phyloP scores from a whole-genome alignment of 1,284 basidiomycete species.

The Cerioporus squamosus region DNA sequence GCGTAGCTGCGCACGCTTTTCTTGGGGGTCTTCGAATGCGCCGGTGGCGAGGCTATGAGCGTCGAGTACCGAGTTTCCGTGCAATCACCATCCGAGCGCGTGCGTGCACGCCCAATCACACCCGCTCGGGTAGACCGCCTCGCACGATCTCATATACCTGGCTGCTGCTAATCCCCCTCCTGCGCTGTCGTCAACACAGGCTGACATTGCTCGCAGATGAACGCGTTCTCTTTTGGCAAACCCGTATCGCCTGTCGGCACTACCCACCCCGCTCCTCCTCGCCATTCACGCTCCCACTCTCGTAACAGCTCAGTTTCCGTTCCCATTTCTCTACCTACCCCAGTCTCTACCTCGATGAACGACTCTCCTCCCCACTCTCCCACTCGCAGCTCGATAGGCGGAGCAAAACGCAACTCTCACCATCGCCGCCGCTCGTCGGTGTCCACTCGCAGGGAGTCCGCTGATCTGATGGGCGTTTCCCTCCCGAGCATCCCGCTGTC shows the following conservation, averaged over 20 bases:
- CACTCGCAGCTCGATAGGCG: slow-evolving; percentile 35
- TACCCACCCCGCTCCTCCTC: slow-evolving; percentile 40
- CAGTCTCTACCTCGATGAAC: slow-evolving; percentile 43
- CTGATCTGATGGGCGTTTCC: slow-evolving; percentile 81
- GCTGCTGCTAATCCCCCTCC: not conserved
- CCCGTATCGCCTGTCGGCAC: slow-evolving; percentile 32
- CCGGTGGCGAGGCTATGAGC: not conserved
- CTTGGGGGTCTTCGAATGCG: not conserved
- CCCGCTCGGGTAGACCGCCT: not conserved
- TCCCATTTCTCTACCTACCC: slow-evolving; percentile 31
- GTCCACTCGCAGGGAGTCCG: slow-evolving; percentile 81
- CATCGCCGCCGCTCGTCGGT: slow-evolving; percentile 83
- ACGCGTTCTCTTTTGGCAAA: slow-evolving; percentile 53
- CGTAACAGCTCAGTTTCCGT: slow-evolving; percentile 57
- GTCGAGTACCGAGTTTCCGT: not conserved
- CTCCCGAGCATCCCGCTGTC: slow-evolving; percentile 63
- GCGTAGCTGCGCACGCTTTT: slow-evolving; percentile 9
- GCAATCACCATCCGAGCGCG: not conserved
- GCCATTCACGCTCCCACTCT: slow-evolving; percentile 72
- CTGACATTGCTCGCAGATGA: slow-evolving; percentile 50
- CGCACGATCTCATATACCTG: not conserved
- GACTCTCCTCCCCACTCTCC: slow-evolving; percentile 39
- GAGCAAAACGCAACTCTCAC: slow-evolving; percentile 72
- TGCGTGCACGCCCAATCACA: slow-evolving; percentile 1
- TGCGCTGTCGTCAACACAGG: not conserved